A percentile compares a stretch with the other conserved stretches of the same genome.
Conservation (phyloP, 2,329 filamentous ascomycete species). For the Aspergillus japonicus region DNA sequence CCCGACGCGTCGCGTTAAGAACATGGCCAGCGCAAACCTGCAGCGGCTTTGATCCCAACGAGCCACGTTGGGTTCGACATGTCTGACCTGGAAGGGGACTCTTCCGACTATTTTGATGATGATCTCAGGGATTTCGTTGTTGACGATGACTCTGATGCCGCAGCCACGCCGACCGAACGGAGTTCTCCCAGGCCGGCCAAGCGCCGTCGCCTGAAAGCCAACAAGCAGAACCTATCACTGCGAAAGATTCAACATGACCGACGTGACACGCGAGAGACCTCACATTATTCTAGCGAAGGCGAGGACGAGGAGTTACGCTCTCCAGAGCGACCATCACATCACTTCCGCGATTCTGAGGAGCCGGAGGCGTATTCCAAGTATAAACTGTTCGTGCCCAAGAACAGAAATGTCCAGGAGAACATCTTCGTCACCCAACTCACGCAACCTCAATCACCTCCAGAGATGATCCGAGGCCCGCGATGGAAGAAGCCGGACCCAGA, state of each 20-base stretch:
- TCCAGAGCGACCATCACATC: constrained; percentile 12
- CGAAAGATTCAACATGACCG: constrained; percentile 12
- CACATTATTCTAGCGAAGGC: constrained; percentile 20
- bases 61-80: constrained; percentile 21
- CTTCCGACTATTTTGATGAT: constrained; percentile 32
- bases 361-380: constrained; percentile 32
- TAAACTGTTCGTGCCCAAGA: constrained; percentile 44
- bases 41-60: background rate
- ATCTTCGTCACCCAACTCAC: constrained; percentile 51
- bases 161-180: constrained; percentile 3
- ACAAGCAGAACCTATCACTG: background rate
- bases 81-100: constrained; percentile 30
- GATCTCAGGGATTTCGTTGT: constrained; percentile 30
- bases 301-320: constrained; percentile 22
- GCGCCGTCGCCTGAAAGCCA: constrained; percentile 33
- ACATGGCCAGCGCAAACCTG: background rate
- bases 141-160: constrained; percentile 19
- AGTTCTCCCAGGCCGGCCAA: constrained; percentile 33
- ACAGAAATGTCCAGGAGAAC: constrained; percentile 40
- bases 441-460: constrained; percentile 51
- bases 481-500: constrained; percentile 48
- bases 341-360: constrained; percentile 20
- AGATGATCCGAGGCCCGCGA: constrained; percentile 51
- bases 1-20: constrained; percentile 17
- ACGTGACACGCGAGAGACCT: constrained; percentile 14